Evolutionary conservation across 805 yeast species (phyloP).

Genomic region (Cyberlindnera mississippiensis): DNA sequence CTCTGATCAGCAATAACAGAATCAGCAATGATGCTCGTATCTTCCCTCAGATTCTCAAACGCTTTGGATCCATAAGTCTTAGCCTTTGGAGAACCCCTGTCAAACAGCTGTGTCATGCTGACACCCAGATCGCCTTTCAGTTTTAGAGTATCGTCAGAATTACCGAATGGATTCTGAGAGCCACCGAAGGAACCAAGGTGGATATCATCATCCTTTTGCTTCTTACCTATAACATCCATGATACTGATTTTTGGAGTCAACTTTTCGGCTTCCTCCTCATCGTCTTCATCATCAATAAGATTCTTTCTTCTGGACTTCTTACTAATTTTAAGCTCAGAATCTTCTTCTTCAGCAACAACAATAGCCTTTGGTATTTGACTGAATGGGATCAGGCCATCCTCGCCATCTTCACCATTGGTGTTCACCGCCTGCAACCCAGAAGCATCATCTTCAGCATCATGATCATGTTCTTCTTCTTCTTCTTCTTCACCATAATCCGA

Average conservation of each 20-base stretch:
- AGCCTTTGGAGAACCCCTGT: conserved; percentile 17
- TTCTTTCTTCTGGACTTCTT: conserved; percentile 11
- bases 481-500: conserved; percentile 17
- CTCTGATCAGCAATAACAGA: conserved; percentile 8
- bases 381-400: conserved; percentile 1
- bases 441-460: no score
- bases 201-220: conserved; percentile 5
- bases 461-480: no score
- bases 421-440: no score
- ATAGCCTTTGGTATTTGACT: conserved; percentile 10
- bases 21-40: conserved; percentile 7
- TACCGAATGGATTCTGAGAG: conserved; percentile 9
- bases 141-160: conserved; percentile 11
- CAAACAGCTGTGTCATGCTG: conserved; percentile 24
- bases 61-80: conserved; percentile 5
- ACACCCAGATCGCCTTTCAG: conserved; percentile 14
- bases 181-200: conserved; percentile 27
- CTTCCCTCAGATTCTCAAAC: conserved; percentile 17
- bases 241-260: conserved; percentile 2
- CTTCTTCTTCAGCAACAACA: no score
- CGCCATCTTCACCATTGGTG: conserved; percentile 10
- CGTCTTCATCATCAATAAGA: conserved; percentile 16
- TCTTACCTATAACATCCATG: conserved; percentile 2
- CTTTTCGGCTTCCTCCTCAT: conserved; percentile 11
- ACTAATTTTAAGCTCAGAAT: conserved; percentile 4